Evolutionary conservation across 495 filamentous ascomycete species (phyloP).

Genomic region (Friedmanniomyces simplex): DNA sequence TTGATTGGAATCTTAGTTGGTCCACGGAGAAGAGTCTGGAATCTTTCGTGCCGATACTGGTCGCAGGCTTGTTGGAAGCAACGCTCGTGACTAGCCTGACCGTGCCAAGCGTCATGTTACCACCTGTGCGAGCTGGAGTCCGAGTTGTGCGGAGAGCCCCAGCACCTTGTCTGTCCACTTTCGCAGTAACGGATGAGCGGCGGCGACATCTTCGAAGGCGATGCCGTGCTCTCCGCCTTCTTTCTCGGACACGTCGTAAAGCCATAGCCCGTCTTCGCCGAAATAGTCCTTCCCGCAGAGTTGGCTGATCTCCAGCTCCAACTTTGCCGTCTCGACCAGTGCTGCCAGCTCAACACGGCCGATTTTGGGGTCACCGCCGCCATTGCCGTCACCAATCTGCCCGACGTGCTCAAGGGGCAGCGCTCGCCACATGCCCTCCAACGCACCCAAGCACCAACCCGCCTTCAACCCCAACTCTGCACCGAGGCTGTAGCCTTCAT

Average conservation of each 20-base stretch:
- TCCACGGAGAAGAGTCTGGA: too few relatives aligned
- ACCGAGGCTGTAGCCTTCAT: conserved; percentile 74
- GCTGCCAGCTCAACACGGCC: conserved; percentile 14
- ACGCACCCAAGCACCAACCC: conserved; percentile 57
- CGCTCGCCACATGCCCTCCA: conserved; percentile 51
- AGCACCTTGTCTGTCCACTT: conserved; percentile 43
- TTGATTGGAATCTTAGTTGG: too few relatives aligned
- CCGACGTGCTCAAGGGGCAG: background rate
- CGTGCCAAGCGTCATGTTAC: background rate
- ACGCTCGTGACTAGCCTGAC: background rate
- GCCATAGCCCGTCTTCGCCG: conserved; percentile 51
- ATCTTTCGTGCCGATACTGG: too few relatives aligned
- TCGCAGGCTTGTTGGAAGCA: too few relatives aligned
- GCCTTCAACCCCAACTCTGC: conserved; percentile 62
- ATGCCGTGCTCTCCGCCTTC: conserved; percentile 31
- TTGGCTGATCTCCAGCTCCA: conserved; percentile 49
- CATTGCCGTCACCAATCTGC: background rate
- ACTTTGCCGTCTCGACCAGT: conserved; percentile 43
- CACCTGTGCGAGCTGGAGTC: conserved; percentile 14
- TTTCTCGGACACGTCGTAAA: conserved; percentile 41
- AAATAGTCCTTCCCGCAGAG: conserved; percentile 56
- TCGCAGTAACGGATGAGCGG: conserved; percentile 47
- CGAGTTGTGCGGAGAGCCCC: conserved; percentile 37
- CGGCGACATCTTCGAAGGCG: conserved; percentile 44
- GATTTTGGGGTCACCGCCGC: background rate